phyloP scores from a whole-genome alignment of 2,329 filamentous ascomycete species.

The Pseudogymnoascus sp. region DNA sequence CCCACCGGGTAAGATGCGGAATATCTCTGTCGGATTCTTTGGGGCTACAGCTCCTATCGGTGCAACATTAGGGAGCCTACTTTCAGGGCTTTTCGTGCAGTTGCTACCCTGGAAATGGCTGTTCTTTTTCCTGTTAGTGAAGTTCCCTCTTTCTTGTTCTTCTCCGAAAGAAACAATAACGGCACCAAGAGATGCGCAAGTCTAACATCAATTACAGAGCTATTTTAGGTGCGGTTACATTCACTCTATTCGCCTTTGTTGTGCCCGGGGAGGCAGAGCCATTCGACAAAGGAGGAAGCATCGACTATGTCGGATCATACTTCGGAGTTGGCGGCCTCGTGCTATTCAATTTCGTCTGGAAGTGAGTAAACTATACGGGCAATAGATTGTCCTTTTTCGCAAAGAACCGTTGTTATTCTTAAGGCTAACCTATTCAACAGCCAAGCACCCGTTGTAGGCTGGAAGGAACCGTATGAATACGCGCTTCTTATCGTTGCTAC shows the following conservation, averaged over 20 bases:
- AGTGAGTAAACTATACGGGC: not conserved
- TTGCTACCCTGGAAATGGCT: conserved; percentile 34
- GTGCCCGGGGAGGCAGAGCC: conserved; percentile 8
- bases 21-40: conserved; percentile 40
- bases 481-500: conserved; percentile 16
- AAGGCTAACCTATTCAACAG: not conserved
- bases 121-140: not conserved
- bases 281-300: not conserved
- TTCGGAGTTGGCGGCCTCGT: not conserved
- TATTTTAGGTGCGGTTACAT: conserved; percentile 4
- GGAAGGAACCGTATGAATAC: conserved; percentile 17
- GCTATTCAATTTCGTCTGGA: not conserved
- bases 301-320: not conserved
- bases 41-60: conserved; percentile 41
- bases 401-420: not conserved
- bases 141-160: not conserved
- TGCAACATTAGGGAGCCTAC: conserved; percentile 35
- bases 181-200: conserved; percentile 7
- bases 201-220: conserved; percentile 9
- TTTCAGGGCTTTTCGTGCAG: conserved; percentile 34
- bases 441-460: conserved; percentile 22
- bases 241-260: conserved; percentile 11
- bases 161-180: not conserved
- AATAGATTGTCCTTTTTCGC: conserved; percentile 12
- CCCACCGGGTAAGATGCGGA: conserved; percentile 38